These are phyloP conservation scores for Epichloe elymi DNA, from an alignment of 2,329 filamentous ascomycete genomes.

Conservation along the genomic window DNA sequence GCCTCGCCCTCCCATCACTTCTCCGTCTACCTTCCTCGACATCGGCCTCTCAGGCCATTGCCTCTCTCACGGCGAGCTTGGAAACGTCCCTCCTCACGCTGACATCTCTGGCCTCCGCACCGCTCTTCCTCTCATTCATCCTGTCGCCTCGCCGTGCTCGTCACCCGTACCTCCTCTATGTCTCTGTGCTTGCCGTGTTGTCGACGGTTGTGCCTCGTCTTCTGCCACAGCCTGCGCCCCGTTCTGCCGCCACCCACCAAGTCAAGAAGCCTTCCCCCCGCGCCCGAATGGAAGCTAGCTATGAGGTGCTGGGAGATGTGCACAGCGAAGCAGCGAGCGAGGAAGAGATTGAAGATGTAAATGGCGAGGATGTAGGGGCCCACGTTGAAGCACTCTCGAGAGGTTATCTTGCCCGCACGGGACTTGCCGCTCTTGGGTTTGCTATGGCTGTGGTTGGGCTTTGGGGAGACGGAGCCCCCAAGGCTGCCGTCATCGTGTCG, in stretches of 20 bases:
- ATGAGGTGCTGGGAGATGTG: conserved; percentile 51
- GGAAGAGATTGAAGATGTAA: conserved; percentile 39
- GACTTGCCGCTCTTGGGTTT: conserved; percentile 42
- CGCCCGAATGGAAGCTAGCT: conserved; percentile 53
- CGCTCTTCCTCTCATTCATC: conserved; percentile 64
- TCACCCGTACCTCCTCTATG: conserved; percentile 88
- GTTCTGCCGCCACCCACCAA: conserved; percentile 14
- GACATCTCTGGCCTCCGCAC: conserved; percentile 52
- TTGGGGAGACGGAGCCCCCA: conserved; percentile 46
- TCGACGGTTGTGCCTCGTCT: conserved; percentile 42
- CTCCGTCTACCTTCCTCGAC: conserved; percentile 67
- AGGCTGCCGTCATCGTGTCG: conserved; percentile 21
- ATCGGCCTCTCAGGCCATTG: conserved; percentile 56
- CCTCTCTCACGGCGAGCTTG: conserved; percentile 49
- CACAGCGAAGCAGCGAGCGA: conserved; percentile 35
- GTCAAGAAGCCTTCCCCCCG: conserved; percentile 17
- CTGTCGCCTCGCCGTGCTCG: conserved; percentile 61
- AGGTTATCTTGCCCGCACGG: conserved; percentile 40
- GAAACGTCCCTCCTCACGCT: conserved; percentile 54
- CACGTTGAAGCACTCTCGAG: conserved; percentile 42
- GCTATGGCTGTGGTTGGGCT: conserved; percentile 49
- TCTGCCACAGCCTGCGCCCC: conserved; percentile 24
- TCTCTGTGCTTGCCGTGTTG: conserved; percentile 53
- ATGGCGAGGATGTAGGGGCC: conserved; percentile 48
- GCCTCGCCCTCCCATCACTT: conserved; percentile 66